Conservation (phyloP, 176 grass and related monocot species). For the Bolboschoenus planiculmis region DNA sequence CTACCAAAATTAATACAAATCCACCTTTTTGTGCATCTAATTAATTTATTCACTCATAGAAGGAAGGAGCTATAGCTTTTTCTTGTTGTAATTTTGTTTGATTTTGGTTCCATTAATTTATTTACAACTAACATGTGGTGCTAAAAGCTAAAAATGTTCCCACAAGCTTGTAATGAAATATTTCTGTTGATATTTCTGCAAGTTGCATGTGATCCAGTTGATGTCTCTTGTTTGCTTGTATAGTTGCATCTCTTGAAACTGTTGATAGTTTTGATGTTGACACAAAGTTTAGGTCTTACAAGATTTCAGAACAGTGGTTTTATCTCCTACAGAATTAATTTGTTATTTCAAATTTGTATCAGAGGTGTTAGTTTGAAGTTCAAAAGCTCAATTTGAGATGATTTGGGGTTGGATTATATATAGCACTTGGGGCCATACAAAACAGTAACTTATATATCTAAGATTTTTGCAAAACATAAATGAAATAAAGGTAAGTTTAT, state of each 20-base stretch:
- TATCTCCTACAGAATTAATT: not conserved
- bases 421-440: too few species aligned
- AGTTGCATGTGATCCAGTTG: not conserved
- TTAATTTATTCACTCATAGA: not conserved
- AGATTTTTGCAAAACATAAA: too few species aligned
- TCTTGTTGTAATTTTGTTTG: not conserved
- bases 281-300: not conserved
- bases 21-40: not conserved
- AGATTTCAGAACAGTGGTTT: not conserved
- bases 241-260: constrained; percentile 3
- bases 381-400: not conserved
- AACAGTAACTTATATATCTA: too few species aligned
- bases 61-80: not conserved
- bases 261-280: not conserved
- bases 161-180: not conserved
- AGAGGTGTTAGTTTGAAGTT: not conserved
- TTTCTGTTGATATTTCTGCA: not conserved
- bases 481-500: too few species aligned
- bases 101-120: not conserved
- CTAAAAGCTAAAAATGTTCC: not conserved
- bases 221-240: not conserved
- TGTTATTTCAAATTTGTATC: not conserved
- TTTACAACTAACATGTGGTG: not conserved
- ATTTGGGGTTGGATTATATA: not conserved
- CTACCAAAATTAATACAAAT: not conserved